Evolutionary conservation across 164 flowering plant species (phyloP).

Genomic region (Akebia trifoliata): DNA sequence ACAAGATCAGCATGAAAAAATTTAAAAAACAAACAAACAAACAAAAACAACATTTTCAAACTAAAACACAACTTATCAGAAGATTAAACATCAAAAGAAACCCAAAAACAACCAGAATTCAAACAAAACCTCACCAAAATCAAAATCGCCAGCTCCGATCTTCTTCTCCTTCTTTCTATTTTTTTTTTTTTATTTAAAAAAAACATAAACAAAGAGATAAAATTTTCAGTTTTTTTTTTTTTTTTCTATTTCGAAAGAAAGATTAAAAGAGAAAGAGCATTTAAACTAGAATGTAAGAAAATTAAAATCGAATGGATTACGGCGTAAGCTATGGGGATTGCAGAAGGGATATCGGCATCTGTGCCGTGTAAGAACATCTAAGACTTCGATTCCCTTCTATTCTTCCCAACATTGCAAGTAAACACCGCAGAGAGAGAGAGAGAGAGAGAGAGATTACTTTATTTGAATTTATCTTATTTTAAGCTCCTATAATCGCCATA

Average conservation of each 20-base stretch:
- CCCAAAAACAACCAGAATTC: too few relatives aligned
- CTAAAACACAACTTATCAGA: background rate
- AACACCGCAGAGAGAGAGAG: conserved; percentile 21
- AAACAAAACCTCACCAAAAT: conserved; percentile 1
- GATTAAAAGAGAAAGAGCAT: too few relatives aligned
- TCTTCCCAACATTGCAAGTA: conserved; percentile 75
- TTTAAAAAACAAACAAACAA: too few relatives aligned
- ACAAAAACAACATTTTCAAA: background rate
- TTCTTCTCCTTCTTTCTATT: too few relatives aligned
- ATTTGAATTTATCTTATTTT: background rate
- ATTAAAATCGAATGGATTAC: conserved; percentile 59
- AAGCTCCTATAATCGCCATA: background rate
- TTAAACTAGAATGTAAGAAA: conserved; percentile 9
- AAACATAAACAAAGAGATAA: too few relatives aligned
- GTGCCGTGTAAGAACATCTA: conserved; percentile 81
- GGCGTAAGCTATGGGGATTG: conserved; percentile 56
- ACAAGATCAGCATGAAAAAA: too few relatives aligned
- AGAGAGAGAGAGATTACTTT: too few relatives aligned
- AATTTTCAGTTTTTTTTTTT: too few relatives aligned
- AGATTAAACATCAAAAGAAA: background rate
- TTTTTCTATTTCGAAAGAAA: background rate
- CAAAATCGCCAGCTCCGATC: background rate
- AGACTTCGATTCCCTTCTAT: conserved; percentile 31
- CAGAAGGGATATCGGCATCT: conserved; percentile 56
- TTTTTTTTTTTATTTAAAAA: too few relatives aligned